Percentiles rank a stretch among this genome's conserved stretches.
These are phyloP conservation scores for Pichia scutulata DNA, from an alignment of 805 yeast species.

Conservation along the genomic window DNA sequence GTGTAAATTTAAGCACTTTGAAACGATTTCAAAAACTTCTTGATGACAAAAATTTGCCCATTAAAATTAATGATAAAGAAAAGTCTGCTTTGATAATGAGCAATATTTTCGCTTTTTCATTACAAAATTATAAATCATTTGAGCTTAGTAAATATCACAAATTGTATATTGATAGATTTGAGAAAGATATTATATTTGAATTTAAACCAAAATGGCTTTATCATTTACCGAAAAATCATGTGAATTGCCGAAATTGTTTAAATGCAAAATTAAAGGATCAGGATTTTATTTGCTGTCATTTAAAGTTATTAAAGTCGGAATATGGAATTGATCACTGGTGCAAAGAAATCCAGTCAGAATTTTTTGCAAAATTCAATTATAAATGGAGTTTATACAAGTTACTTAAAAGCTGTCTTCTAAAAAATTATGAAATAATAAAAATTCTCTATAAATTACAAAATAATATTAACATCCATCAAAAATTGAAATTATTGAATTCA, in stretches of 20 bases:
- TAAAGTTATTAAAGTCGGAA: slow-evolving; percentile 28
- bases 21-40: neutral
- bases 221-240: slow-evolving; percentile 23
- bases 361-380: neutral
- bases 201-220: slow-evolving; percentile 49
- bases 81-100: slow-evolving; percentile 22
- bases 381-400: neutral
- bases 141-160: slow-evolving; percentile 22
- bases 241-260: slow-evolving; percentile 41
- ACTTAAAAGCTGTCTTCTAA: slow-evolving; percentile 4
- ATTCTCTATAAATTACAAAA: slow-evolving; percentile 29
- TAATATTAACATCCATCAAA: slow-evolving; percentile 25
- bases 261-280: slow-evolving; percentile 27
- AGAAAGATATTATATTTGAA: slow-evolving; percentile 27
- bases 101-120: slow-evolving; percentile 14
- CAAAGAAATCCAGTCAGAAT: slow-evolving; percentile 17
- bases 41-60: neutral
- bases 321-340: slow-evolving; percentile 31
- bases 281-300: slow-evolving; percentile 32
- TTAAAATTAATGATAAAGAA: slow-evolving; percentile 14
- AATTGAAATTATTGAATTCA: slow-evolving; percentile 24
- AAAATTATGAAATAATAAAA: slow-evolving; percentile 12
- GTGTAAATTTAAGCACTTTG: neutral
- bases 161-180: slow-evolving; percentile 11
- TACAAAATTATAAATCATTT: slow-evolving; percentile 1